These are phyloP conservation scores for Articulospora tetracladia DNA, from an alignment of 495 filamentous ascomycete genomes.

Conservation along the genomic window DNA sequence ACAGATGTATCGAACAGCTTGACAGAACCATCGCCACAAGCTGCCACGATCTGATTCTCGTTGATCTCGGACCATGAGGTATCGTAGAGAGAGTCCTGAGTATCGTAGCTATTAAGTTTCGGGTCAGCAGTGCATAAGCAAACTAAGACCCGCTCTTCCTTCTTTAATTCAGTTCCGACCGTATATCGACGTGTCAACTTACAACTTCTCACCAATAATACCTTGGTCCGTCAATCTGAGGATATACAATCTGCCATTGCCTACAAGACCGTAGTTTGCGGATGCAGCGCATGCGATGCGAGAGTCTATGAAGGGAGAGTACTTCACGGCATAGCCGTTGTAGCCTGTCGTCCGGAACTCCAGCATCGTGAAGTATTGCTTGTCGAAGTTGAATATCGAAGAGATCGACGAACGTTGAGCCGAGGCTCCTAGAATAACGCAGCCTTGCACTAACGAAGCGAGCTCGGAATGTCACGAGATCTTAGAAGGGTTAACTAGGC, in stretches of 20 bases:
- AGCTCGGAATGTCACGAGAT: not conserved
- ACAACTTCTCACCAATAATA: slow-evolving; percentile 76
- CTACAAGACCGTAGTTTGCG: slow-evolving; percentile 93
- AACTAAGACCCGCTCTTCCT: not conserved
- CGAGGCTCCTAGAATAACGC: not conserved
- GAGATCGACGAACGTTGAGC: not conserved
- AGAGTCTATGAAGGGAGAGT: slow-evolving; percentile 96
- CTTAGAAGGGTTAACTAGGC: not conserved
- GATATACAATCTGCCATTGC: slow-evolving; percentile 86
- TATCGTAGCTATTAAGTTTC: slow-evolving; percentile 67
- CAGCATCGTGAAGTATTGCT: slow-evolving; percentile 56
- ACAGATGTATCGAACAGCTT: slow-evolving; percentile 86
- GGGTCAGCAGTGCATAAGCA: not conserved
- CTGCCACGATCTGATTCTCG: slow-evolving; percentile 87
- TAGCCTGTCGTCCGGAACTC: slow-evolving; percentile 89
- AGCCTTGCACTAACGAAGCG: not conserved
- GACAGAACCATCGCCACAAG: slow-evolving; percentile 85
- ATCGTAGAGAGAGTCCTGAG: slow-evolving; percentile 95
- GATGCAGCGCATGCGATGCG: slow-evolving; percentile 82
- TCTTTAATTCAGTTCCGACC: not conserved
- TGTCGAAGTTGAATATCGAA: not conserved
- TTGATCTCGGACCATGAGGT: slow-evolving; percentile 89
- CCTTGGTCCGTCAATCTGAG: slow-evolving; percentile 76
- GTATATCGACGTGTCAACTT: slow-evolving; percentile 14
- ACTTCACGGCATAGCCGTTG: slow-evolving; percentile 93